Percentiles rank a stretch among this genome's conserved stretches.
Evolutionary conservation across 495 filamentous ascomycete species (phyloP).

Genomic region (Neurospora sp.): DNA sequence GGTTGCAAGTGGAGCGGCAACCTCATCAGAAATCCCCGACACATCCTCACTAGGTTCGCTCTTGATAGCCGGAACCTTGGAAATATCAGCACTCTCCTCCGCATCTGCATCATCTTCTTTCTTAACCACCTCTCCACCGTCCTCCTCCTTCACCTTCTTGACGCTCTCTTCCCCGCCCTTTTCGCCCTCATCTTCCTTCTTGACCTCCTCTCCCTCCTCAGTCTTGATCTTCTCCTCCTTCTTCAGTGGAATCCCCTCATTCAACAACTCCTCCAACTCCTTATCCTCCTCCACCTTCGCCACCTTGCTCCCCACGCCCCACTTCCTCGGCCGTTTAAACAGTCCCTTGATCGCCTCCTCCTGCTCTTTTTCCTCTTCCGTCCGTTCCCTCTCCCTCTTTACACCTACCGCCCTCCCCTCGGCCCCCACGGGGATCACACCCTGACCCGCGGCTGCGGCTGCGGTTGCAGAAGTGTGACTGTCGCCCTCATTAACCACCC

Average conservation of each 20-base stretch:
- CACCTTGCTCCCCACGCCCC: constrained; percentile 60
- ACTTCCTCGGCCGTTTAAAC: constrained; percentile 51
- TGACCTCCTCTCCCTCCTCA: constrained; percentile 16
- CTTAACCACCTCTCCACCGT: constrained; percentile 6
- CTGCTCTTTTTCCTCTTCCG: constrained; percentile 53
- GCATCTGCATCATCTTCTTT: constrained; percentile 6
- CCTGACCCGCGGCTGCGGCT: not conserved
- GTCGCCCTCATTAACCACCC: constrained; percentile 22
- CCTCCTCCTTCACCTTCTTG: constrained; percentile 21
- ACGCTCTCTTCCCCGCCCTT: constrained; percentile 9
- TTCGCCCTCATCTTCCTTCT: constrained; percentile 1
- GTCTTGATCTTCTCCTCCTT: constrained; percentile 24
- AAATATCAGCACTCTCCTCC: not conserved
- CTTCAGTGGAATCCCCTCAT: constrained; percentile 25
- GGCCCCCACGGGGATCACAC: constrained; percentile 7
- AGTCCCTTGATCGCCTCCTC: constrained; percentile 47
- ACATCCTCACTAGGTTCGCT: constrained; percentile 15
- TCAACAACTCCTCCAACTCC: constrained; percentile 65
- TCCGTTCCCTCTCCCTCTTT: constrained; percentile 56
- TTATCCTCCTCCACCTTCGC: constrained; percentile 56
- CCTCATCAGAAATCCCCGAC: not conserved
- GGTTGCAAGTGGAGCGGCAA: not conserved
- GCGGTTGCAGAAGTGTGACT: not conserved
- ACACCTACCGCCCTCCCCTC: constrained; percentile 46
- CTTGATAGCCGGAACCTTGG: constrained; percentile 2